Base-by-base conservation (phyloP, 345 rosid species). In the Zanthoxylum bungeanum region DNA sequence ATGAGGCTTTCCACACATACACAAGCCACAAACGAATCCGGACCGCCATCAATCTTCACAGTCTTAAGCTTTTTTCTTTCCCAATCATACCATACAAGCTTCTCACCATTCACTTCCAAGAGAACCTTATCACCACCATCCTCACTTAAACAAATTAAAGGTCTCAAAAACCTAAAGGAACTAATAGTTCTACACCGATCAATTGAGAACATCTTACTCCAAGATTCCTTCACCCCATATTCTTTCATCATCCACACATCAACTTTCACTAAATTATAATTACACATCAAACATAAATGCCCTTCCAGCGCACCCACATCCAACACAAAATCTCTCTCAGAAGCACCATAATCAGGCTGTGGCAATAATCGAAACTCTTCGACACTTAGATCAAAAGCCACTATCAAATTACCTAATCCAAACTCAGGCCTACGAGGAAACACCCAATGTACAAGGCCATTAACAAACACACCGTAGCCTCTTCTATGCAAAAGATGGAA, bases 41-140 rank as follows among this genome's bases (percentile, higher is more conserved):
- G 75, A 10, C 60, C 30, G 50, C 79, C 84, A 3, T 34, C 57
- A 52, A 81, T 73, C 73, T 71, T 81, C 31, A 83, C 37, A 52
- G 77, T 75, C 66, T 67, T 60, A 0, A 74, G 51, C 42, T 58
- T 80, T 71, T 78, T 81, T 70, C 68, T 79, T 57, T 61, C 71
- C 22, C 81, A 33, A 68, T 85, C 86, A 73, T 81, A 82, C 86
- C 88, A 86, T 12, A 80, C 79, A 6, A 88, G 84, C 78, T 82
- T 81, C 9, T 49, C 42, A 33, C 75, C 81, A 36, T 84, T 81
- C 36, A 78, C 66, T 67, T 84, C 86, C 73, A 90, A 11, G 56
- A 90, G 74, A 72, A 88, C 74, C 61, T 78, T 79, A 17, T 64
- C 70, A 7, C 77, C 64, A 8, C 66, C 78, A 37, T 51, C 60